phyloP scores from a whole-genome alignment of 371 early-diverging fungal species.

The Coemansia sp. region DNA sequence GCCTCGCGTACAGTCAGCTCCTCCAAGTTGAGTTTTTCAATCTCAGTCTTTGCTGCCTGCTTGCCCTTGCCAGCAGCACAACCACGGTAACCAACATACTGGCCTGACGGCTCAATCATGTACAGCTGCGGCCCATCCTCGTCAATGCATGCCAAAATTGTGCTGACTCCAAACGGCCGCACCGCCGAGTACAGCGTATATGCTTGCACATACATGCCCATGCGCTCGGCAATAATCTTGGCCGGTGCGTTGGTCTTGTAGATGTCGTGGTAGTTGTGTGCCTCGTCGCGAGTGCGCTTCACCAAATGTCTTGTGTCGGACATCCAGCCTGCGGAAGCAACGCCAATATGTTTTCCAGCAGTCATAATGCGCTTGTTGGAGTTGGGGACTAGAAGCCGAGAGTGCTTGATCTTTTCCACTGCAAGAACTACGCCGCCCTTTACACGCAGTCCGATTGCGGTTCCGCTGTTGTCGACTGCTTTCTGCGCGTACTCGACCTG shows the following conservation, averaged over 20 bases:
- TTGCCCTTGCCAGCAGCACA: slow-evolving; percentile 96
- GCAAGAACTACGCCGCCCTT: slow-evolving; percentile 96
- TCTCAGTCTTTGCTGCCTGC: slow-evolving; percentile 95
- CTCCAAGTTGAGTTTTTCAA: slow-evolving; percentile 90
- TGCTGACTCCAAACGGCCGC: slow-evolving; percentile 93
- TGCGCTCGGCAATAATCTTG: slow-evolving; percentile 85
- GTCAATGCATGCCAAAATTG: slow-evolving; percentile 81
- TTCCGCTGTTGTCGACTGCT: slow-evolving; percentile 98
- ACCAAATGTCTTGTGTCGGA: slow-evolving; percentile 94
- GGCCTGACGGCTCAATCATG: slow-evolving; percentile 96
- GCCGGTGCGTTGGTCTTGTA: slow-evolving; percentile 61
- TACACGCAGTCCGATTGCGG: slow-evolving; percentile 90
- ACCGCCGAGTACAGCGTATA: slow-evolving; percentile 96
- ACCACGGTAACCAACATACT: slow-evolving; percentile 94
- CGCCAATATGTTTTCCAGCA: slow-evolving; percentile 90
- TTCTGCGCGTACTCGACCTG: slow-evolving; percentile 98
- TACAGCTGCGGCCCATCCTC: slow-evolving; percentile 79
- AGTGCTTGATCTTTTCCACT: slow-evolving; percentile 92
- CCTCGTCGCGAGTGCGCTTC: slow-evolving; percentile 90
- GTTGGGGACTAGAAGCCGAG: slow-evolving; percentile 89
- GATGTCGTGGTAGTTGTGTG: slow-evolving; percentile 81
- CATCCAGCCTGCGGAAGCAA: slow-evolving; percentile 90
- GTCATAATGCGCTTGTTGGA: slow-evolving; percentile 91
- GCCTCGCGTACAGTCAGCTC: slow-evolving; percentile 87
- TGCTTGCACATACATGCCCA: slow-evolving; percentile 91